Percentiles rank a stretch among this genome's conserved stretches.
phyloP scores from a whole-genome alignment of 73 alveolate genomes.

The Tetrahymena borealis region DNA sequence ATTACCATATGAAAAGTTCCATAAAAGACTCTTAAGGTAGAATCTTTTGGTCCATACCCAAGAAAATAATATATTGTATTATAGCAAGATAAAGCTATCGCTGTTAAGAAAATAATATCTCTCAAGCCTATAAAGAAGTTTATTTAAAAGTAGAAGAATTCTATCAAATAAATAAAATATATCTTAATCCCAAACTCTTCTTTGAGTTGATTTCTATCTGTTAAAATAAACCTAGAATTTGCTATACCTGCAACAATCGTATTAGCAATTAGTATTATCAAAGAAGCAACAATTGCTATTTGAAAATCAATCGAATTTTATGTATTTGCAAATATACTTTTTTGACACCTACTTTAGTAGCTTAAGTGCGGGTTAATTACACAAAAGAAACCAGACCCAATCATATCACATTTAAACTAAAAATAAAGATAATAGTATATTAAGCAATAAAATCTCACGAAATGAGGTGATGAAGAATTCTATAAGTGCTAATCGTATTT shows the following conservation, averaged over 20 bases:
- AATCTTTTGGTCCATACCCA: background rate
- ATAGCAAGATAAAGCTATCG: background rate
- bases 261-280: background rate
- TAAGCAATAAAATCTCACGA: background rate
- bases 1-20: background rate
- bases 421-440: background rate
- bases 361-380: background rate
- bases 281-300: background rate
- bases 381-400: background rate
- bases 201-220: background rate
- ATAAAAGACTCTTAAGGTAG: background rate
- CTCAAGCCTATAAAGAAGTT: background rate
- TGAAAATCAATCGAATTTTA: background rate
- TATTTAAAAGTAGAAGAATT: background rate
- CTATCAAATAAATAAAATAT: background rate
- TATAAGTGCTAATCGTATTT: background rate
- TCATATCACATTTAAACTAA: background rate
- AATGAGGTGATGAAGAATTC: background rate
- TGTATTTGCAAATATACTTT: background rate
- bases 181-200: background rate
- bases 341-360: background rate
- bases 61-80: background rate
- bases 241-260: background rate
- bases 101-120: background rate
- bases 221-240: background rate